phyloP scores from a whole-genome alignment of 768 basidiomycete genomes.

The Pilatotrama ljubarskyi region DNA sequence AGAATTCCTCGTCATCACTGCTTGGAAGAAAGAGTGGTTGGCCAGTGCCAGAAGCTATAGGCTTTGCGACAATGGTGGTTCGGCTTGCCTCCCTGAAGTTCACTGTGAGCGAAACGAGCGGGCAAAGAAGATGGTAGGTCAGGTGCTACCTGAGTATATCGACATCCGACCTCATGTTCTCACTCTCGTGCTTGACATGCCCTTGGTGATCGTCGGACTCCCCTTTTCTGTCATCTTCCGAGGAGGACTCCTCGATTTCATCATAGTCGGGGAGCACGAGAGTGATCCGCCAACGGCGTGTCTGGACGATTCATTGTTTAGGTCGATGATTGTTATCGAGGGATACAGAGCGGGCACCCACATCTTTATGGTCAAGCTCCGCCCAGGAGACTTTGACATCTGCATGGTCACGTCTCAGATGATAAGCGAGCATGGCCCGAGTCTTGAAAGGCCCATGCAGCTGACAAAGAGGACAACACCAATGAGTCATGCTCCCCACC shows the following conservation, averaged over 20 bases:
- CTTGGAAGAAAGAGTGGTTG: background rate
- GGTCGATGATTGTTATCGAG: too few species aligned
- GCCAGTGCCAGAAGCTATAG: background rate
- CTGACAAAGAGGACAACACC: constrained; percentile 58
- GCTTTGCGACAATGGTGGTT: background rate
- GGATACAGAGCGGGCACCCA: background rate
- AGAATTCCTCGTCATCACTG: constrained; percentile 1
- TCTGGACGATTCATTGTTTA: background rate
- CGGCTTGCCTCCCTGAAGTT: background rate
- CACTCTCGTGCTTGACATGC: background rate
- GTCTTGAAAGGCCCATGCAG: constrained; percentile 45
- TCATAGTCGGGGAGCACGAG: constrained; percentile 12
- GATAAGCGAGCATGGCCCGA: constrained; percentile 44
- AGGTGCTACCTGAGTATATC: too few species aligned
- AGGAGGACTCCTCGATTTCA: background rate
- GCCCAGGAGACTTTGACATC: constrained; percentile 43
- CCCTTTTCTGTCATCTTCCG: background rate
- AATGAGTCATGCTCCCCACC: constrained; percentile 34
- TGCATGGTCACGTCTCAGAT: constrained; percentile 51
- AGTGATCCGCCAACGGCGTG: background rate
- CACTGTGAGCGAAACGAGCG: background rate
- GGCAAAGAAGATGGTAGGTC: background rate
- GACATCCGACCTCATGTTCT: background rate
- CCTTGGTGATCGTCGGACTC: background rate
- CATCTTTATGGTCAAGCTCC: constrained; percentile 21